phyloP scores from a whole-genome alignment of 345 rosid genomes.

The Raphanus sativus region DNA sequence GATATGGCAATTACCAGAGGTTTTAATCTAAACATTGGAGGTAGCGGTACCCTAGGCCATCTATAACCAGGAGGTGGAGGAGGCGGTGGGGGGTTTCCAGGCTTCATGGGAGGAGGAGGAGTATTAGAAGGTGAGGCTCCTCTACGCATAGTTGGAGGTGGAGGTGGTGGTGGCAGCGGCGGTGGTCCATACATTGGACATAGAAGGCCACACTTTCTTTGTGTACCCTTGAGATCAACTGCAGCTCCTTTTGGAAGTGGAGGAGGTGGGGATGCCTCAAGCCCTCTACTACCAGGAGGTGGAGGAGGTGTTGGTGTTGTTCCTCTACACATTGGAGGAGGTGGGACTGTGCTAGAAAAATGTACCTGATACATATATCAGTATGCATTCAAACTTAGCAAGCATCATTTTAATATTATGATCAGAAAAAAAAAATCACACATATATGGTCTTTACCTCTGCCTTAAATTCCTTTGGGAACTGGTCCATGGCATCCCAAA shows the following conservation, averaged over 20 bases:
- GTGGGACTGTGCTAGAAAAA: no score
- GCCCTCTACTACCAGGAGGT: no score
- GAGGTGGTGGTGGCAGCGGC: constrained; percentile 1
- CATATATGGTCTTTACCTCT: constrained; percentile 55
- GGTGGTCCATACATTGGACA: constrained; percentile 26
- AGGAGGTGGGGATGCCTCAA: no score
- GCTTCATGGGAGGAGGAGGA: constrained; percentile 22
- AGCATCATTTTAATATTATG: constrained; percentile 34
- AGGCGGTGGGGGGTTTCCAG: constrained; percentile 46
- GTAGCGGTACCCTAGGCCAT: no score
- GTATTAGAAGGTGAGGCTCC: constrained; percentile 37
- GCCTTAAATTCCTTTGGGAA: constrained; percentile 12
- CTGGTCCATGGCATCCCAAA: background rate
- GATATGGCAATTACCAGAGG: no score
- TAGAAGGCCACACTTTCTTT: background rate
- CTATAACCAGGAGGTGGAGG: constrained; percentile 54
- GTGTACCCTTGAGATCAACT: background rate
- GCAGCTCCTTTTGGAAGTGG: no score
- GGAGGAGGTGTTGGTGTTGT: no score
- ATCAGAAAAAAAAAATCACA: constrained; percentile 31
- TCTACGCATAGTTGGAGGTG: background rate
- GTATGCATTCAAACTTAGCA: constrained; percentile 67
- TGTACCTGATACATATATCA: constrained; percentile 74
- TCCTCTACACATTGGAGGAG: no score
- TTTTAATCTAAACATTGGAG: no score